A percentile compares a stretch with the other conserved stretches of the same genome.
Conservation (phyloP, 1,284 basidiomycete species). For the Moniliella sp. region DNA sequence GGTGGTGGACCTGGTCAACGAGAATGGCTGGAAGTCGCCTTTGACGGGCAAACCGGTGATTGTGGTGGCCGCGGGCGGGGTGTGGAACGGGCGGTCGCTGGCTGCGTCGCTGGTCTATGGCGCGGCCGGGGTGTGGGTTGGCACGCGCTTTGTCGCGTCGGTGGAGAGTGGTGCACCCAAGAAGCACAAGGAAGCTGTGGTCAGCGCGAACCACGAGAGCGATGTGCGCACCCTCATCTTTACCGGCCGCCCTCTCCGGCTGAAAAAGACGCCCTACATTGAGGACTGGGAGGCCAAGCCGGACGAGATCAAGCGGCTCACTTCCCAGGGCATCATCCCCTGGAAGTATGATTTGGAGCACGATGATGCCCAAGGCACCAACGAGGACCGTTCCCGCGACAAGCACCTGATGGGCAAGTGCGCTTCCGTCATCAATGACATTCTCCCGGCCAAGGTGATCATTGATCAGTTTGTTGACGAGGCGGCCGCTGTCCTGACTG, state of each 20-base stretch:
- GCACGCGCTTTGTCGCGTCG: conserved; percentile 63
- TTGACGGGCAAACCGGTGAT: conserved; percentile 21
- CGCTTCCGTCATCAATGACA: conserved; percentile 41
- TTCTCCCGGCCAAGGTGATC: conserved; percentile 17
- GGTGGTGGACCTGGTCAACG: conserved; percentile 16
- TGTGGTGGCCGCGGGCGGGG: conserved; percentile 20
- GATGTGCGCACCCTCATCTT: conserved; percentile 25
- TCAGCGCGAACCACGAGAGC: conserved; percentile 22
- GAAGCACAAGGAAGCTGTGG: conserved; percentile 23
- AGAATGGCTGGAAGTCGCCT: conserved; percentile 16
- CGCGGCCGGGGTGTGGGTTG: conserved; percentile 35
- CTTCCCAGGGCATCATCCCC: conserved; percentile 20
- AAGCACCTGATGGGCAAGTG: conserved; percentile 21
- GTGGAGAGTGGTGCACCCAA: conserved; percentile 19
- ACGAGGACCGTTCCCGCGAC: conserved; percentile 10
- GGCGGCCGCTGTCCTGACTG: conserved; percentile 12
- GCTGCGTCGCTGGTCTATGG: conserved; percentile 21
- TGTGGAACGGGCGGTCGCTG: conserved; percentile 18
- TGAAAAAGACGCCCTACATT: conserved; percentile 46
- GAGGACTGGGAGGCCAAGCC: conserved; percentile 21
- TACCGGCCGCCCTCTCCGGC: conserved; percentile 57
- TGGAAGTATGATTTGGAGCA: conserved; percentile 22
- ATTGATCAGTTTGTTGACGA: conserved; percentile 22
- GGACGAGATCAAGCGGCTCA: conserved; percentile 25
- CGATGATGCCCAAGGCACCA: conserved; percentile 19